Conservation (phyloP, 805 yeast species). For the Candida maris region DNA sequence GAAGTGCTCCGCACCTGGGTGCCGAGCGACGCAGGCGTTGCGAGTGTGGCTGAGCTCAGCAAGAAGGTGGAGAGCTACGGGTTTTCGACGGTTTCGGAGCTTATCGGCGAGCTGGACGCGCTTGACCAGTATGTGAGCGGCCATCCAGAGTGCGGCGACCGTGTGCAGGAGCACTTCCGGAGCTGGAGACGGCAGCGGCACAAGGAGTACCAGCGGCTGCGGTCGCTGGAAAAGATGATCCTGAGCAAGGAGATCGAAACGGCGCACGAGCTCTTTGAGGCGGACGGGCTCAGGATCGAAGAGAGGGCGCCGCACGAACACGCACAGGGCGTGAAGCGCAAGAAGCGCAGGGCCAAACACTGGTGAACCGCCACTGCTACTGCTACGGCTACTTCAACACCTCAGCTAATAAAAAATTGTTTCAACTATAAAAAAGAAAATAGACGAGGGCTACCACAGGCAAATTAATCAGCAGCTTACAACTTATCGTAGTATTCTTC, state of each 20-base stretch:
- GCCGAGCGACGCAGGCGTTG: slow-evolving; percentile 8
- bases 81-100: slow-evolving; percentile 27
- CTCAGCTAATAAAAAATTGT: slow-evolving; percentile 1
- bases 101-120: slow-evolving; percentile 30
- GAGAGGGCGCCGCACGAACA: too few species aligned
- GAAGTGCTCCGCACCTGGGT: slow-evolving; percentile 11
- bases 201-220: slow-evolving; percentile 8
- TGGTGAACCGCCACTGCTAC: too few species aligned
- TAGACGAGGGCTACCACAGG: slow-evolving; percentile 10
- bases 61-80: slow-evolving; percentile 23
- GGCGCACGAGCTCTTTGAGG: slow-evolving; percentile 4
- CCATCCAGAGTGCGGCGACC: slow-evolving; percentile 7
- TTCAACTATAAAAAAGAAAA: slow-evolving; percentile 8
- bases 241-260: slow-evolving; percentile 6
- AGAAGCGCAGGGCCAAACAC: too few species aligned
- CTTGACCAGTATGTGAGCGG: slow-evolving; percentile 22
- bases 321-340: too few species aligned
- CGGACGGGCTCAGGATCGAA: slow-evolving; percentile 13
- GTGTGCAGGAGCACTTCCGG: slow-evolving; percentile 15
- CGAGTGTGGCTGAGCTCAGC: slow-evolving; percentile 25
- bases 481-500: slow-evolving; percentile 97
- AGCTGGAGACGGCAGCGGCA: slow-evolving; percentile 16
- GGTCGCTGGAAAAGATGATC: slow-evolving; percentile 9
- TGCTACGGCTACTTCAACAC: too few species aligned
- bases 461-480: slow-evolving; percentile 35